A percentile compares a stretch with the other conserved stretches of the same genome.
Conservation (phyloP, 805 yeast species). For the Wickerhamomyces chambardii region DNA sequence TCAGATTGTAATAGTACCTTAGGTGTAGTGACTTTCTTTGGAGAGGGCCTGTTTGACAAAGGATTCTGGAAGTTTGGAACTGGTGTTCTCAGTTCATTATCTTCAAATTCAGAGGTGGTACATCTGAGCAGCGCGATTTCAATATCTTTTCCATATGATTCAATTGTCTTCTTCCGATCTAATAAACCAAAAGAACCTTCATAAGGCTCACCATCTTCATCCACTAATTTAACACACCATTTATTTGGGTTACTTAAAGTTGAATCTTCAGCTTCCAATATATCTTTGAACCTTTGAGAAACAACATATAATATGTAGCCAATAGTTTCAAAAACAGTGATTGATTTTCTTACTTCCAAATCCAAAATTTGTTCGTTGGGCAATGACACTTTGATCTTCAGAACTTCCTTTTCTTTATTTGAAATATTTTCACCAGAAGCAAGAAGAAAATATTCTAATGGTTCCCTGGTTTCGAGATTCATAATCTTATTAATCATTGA, state of each 20-base stretch:
- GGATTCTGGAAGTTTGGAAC: conserved; percentile 24
- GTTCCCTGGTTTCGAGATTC: conserved; percentile 19
- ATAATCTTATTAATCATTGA: conserved; percentile 30
- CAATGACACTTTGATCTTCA: conserved; percentile 15
- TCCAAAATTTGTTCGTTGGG: conserved; percentile 16
- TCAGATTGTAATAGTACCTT: conserved; percentile 18
- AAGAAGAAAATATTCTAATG: conserved; percentile 33
- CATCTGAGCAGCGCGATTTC: conserved; percentile 75
- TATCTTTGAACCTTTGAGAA: conserved; percentile 3
- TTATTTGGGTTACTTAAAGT: conserved; percentile 42
- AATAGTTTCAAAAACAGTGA: conserved; percentile 42
- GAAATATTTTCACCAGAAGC: conserved; percentile 21
- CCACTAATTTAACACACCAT: conserved; percentile 77
- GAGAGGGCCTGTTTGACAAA: conserved; percentile 1
- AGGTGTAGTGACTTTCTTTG: neutral
- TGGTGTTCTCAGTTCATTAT: conserved; percentile 47
- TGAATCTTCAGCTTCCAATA: conserved; percentile 1
- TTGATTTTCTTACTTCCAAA: conserved; percentile 23
- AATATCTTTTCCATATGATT: conserved; percentile 67
- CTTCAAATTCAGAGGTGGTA: conserved; percentile 28
- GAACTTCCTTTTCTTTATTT: conserved; percentile 9
- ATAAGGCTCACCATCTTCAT: conserved; percentile 89
- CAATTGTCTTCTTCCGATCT: conserved; percentile 55
- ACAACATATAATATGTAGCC: conserved; percentile 37
- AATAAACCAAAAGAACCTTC: conserved; percentile 87